These are phyloP conservation scores for Cynanchum wilfordii DNA, from an alignment of 257 asterid genomes.

Conservation along the genomic window DNA sequence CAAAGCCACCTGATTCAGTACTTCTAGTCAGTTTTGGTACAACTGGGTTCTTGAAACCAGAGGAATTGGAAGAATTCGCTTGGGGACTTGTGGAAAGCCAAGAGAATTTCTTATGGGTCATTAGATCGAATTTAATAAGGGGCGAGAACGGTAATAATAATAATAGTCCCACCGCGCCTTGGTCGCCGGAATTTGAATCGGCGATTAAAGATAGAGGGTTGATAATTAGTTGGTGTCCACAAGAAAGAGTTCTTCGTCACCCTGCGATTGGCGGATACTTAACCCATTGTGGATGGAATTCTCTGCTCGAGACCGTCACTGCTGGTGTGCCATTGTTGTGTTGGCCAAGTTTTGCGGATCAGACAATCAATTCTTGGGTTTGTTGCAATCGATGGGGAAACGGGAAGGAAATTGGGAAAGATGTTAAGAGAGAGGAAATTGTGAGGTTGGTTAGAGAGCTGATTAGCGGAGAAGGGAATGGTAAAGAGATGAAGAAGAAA, in stretches of 20 bases:
- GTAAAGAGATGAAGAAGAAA: slow-evolving; percentile 18
- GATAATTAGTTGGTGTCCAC: slow-evolving; percentile 27
- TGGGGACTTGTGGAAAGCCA: slow-evolving; percentile 30
- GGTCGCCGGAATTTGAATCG: slow-evolving; percentile 14
- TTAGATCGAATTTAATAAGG: slow-evolving; percentile 23
- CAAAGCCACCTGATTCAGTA: slow-evolving; percentile 18
- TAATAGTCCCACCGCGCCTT: neutral
- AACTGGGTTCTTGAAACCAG: slow-evolving; percentile 6
- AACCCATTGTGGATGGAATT: slow-evolving; percentile 29
- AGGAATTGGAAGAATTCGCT: slow-evolving; percentile 24
- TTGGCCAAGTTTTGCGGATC: slow-evolving; percentile 27
- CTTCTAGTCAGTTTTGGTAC: slow-evolving; percentile 28
- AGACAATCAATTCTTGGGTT: slow-evolving; percentile 25
- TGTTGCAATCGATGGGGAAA: slow-evolving; percentile 18
- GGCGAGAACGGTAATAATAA: no score
- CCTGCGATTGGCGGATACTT: slow-evolving; percentile 28
- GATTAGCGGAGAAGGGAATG: slow-evolving; percentile 21
- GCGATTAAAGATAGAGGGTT: slow-evolving; percentile 17
- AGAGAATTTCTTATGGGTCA: slow-evolving; percentile 24
- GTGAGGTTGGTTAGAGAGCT: slow-evolving; percentile 18
- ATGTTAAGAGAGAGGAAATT: slow-evolving; percentile 15
- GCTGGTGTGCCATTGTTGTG: slow-evolving; percentile 31
- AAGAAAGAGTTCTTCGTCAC: slow-evolving; percentile 27
- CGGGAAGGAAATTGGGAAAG: slow-evolving; percentile 15
- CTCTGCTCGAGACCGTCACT: slow-evolving; percentile 17